These are phyloP conservation scores for Aurantiochytrium sp. DNA, from an alignment of 108 stramenopile species.

Conservation along the genomic window DNA sequence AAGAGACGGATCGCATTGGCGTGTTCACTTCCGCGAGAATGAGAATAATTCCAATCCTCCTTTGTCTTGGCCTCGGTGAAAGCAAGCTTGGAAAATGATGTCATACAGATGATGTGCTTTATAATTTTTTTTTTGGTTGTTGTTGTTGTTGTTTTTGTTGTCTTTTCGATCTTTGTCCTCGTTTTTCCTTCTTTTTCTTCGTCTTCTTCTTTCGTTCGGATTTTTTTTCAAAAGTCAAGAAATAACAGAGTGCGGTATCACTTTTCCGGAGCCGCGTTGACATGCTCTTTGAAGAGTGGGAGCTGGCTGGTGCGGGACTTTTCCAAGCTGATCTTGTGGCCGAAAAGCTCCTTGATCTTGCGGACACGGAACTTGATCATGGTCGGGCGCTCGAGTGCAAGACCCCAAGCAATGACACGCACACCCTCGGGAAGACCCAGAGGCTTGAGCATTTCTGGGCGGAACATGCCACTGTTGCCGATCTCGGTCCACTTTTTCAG, in stretches of 20 bases:
- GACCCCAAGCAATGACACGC: conserved; percentile 97
- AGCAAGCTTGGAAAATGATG: no score
- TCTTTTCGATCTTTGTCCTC: no score
- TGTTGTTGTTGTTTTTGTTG: no score
- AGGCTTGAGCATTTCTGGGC: conserved; percentile 97
- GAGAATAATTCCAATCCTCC: no score
- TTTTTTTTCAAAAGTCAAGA: not conserved
- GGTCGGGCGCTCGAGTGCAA: conserved; percentile 95
- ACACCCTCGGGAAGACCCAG: conserved; percentile 99
- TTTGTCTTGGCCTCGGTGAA: no score
- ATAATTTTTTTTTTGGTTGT: no score
- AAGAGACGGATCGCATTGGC: no score
- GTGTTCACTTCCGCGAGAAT: no score
- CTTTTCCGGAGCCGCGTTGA: not conserved
- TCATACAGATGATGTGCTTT: no score
- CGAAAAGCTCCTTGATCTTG: conserved; percentile 98
- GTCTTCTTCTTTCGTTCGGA: not conserved
- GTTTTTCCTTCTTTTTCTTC: no score
- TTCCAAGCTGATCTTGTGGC: conserved; percentile 95
- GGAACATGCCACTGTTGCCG: conserved; percentile 98
- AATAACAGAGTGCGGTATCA: not conserved
- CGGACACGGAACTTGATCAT: conserved; percentile 99
- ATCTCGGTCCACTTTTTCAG: conserved; percentile 99
- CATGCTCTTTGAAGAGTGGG: conserved; percentile 66
- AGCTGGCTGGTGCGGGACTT: conserved; percentile 84